These are phyloP conservation scores for Dalbergia cochinchinensis DNA, from an alignment of 306 rosid species.

Conservation along the genomic window DNA sequence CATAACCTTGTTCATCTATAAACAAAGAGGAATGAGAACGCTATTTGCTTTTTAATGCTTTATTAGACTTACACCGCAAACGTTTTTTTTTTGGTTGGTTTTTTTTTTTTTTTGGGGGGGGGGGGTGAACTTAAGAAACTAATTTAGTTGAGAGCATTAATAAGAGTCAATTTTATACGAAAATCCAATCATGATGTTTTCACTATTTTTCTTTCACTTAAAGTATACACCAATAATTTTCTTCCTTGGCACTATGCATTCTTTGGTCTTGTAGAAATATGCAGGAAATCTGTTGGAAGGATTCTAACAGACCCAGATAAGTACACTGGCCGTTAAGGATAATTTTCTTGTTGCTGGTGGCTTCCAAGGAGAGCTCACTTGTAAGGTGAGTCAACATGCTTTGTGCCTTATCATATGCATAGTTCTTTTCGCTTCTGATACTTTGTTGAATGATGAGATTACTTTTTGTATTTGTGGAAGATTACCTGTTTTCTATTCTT, in stretches of 20 bases:
- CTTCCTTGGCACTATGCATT: slow-evolving; percentile 13
- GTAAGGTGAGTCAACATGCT: slow-evolving; percentile 66
- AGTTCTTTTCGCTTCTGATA: slow-evolving; percentile 12
- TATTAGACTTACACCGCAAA: slow-evolving; percentile 1
- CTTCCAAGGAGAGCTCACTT: slow-evolving; percentile 93
- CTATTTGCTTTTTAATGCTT: slow-evolving; percentile 25
- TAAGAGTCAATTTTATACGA: background rate
- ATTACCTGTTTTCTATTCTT: slow-evolving; percentile 19
- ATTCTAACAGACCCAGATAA: slow-evolving; percentile 83
- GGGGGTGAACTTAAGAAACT: slow-evolving; percentile 5
- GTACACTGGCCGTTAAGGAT: slow-evolving; percentile 86
- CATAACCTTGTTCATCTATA: slow-evolving; percentile 33
- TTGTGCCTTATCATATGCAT: slow-evolving; percentile 6
- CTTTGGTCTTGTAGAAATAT: slow-evolving; percentile 58
- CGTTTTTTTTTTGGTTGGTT: too few species aligned
- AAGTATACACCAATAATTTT: background rate
- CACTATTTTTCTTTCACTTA: background rate
- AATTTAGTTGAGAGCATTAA: background rate
- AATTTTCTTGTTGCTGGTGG: slow-evolving; percentile 91
- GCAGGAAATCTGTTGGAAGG: slow-evolving; percentile 86
- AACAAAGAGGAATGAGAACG: background rate
- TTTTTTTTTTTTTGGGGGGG: background rate
- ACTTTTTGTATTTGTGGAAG: slow-evolving; percentile 12
- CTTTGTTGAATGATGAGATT: background rate
- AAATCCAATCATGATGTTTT: slow-evolving; percentile 14